Evolutionary conservation across 345 rosid genomes (phyloP), one percentile per base, ranked within the genome.

Genomic region (Rubroshorea leprosula): DNA sequence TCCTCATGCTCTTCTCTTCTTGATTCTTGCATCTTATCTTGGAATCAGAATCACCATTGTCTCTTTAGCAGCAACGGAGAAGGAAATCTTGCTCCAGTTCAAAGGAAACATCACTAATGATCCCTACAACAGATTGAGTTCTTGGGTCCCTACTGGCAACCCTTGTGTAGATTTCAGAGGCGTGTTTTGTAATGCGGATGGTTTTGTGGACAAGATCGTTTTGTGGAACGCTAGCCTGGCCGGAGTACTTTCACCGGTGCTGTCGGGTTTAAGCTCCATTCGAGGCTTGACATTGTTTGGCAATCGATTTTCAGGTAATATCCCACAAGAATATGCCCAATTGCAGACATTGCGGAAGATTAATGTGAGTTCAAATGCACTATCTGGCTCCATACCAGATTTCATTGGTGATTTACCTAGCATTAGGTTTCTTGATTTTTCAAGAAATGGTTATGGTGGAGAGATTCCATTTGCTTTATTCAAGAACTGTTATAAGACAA

Each of bases 361-460:
- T 56, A 93, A 93, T 74, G 73, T 93, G 67, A 93, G 99, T 63
- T 83, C 94, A 17, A 93, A 93, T 76, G 85, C 85, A 8, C 69
- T 93, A 13, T 83, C 97, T 58, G 99, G 99, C 68, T 72, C 81
- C 10, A 85, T 87, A 63, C 99, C 96, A 6, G 96, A 83, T 61
- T 93, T 93, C 67, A 61, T 93, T 38, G 97, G 97, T 41, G 88
- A 75, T 22, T 78, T 93, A 49, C 86, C 82, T 43, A 93, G 63
- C 56, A 79, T 93, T 50, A 77, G 99, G 77, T 84, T 93, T 65
- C 91, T 93, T 23, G 99, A 93, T 71, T 78, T 93, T 79, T 93
- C 99, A 47, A 80, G 63, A 57, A 93, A 89, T 77, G 78, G 76
- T 31, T 87, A 78, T 56, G 23, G 27, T 46, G 96, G 92, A 21